Conservation (phyloP, 441 rosid genomes). For the Mallotus japonicus region DNA sequence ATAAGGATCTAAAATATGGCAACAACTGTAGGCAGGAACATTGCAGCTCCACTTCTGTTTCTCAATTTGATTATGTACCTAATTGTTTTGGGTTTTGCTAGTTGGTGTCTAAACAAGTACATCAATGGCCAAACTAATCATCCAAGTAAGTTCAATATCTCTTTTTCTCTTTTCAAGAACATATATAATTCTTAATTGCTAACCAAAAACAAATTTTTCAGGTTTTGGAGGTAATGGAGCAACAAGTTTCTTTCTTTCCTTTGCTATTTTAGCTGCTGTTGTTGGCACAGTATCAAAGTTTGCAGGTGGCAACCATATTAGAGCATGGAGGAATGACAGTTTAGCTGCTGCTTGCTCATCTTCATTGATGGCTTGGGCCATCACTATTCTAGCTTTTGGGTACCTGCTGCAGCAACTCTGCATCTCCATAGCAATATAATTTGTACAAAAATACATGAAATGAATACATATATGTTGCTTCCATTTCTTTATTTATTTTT, state of each 20-base stretch:
- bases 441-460: too few relatives aligned
- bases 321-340: slow-evolving; percentile 74
- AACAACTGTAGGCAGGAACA: slow-evolving; percentile 66
- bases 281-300: slow-evolving; percentile 66
- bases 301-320: slow-evolving; percentile 60
- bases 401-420: slow-evolving; percentile 4
- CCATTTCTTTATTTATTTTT: not conserved
- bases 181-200: too few relatives aligned
- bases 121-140: slow-evolving; percentile 74
- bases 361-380: slow-evolving; percentile 63
- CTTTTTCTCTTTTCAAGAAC: not conserved
- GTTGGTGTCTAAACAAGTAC: slow-evolving; percentile 67
- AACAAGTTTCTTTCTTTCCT: slow-evolving; percentile 62
- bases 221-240: slow-evolving; percentile 91
- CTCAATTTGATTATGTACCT: slow-evolving; percentile 70
- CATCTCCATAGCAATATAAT: too few relatives aligned
- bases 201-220: slow-evolving; percentile 16
- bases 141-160: slow-evolving; percentile 47
- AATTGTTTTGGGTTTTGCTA: slow-evolving; percentile 70
- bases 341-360: slow-evolving; percentile 71
- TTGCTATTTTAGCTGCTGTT: slow-evolving; percentile 56
- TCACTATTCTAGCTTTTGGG: slow-evolving; percentile 80
- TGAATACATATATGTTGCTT: not conserved
- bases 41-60: slow-evolving; percentile 83
- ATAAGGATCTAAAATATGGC: slow-evolving; percentile 36